A percentile compares a stretch with the other conserved stretches of the same genome.
Conservation (phyloP, 371 early-diverging fungal species). For the Lichtheimia hyalospora region DNA sequence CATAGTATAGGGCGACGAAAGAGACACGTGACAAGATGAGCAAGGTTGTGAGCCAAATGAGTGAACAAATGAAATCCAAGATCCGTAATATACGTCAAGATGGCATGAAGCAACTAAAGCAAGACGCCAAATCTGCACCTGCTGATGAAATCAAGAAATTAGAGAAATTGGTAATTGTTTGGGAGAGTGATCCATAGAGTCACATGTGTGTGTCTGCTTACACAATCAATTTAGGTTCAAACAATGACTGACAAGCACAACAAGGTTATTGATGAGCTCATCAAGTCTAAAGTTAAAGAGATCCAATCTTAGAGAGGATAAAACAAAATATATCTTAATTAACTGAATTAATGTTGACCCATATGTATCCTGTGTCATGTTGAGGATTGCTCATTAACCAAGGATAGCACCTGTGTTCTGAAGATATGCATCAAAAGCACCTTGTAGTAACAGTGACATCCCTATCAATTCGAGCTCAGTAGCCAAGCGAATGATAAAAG, state of each 20-base stretch:
- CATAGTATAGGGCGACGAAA: slow-evolving; percentile 62
- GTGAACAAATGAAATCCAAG: slow-evolving; percentile 72
- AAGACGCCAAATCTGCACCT: slow-evolving; percentile 57
- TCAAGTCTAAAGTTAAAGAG: slow-evolving; percentile 76
- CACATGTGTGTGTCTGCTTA: no score
- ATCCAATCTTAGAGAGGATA: slow-evolving; percentile 52
- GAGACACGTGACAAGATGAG: slow-evolving; percentile 77
- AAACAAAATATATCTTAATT: no score
- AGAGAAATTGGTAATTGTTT: slow-evolving; percentile 58
- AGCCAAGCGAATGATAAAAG: no score
- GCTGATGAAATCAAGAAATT: slow-evolving; percentile 60
- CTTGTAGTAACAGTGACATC: no score
- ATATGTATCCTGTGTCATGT: no score
- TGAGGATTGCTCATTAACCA: no score
- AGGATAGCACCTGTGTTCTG: no score
- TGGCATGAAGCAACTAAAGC: slow-evolving; percentile 75
- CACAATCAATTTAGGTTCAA: slow-evolving; percentile 57
- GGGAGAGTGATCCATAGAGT: not conserved
- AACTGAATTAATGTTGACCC: no score
- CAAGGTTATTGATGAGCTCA: slow-evolving; percentile 65
- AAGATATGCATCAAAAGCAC: no score
- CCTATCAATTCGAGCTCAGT: no score
- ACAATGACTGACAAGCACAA: slow-evolving; percentile 69
- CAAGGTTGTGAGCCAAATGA: slow-evolving; percentile 64
- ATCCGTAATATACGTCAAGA: slow-evolving; percentile 73